phyloP scores from a whole-genome alignment of 768 basidiomycete species.

The Mycena venus region DNA sequence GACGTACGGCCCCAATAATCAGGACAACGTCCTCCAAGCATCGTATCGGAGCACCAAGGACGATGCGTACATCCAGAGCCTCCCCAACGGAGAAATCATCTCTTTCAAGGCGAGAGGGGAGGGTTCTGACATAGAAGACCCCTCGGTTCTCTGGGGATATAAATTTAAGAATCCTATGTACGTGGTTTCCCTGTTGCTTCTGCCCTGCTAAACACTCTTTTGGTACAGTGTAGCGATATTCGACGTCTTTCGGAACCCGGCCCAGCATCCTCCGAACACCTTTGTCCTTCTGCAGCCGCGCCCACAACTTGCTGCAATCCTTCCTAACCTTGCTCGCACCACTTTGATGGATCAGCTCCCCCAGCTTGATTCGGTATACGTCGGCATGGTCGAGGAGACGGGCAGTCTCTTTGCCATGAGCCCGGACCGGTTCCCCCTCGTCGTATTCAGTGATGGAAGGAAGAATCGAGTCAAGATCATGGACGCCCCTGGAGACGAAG shows the following conservation, averaged over 20 bases:
- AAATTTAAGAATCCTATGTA: conserved; percentile 79
- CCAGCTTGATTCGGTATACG: conserved; percentile 77
- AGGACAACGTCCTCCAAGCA: conserved; percentile 79
- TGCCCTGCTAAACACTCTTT: neutral
- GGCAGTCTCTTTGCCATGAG: conserved; percentile 90
- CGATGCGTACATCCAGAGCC: conserved; percentile 82
- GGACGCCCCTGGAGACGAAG: neutral
- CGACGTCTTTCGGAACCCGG: conserved; percentile 71
- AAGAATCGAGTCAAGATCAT: conserved; percentile 8
- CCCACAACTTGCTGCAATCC: conserved; percentile 78
- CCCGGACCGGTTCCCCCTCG: conserved; percentile 83
- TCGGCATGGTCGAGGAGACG: conserved; percentile 81
- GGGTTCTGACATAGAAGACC: conserved; percentile 19
- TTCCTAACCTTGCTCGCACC: conserved; percentile 64
- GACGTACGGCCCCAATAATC: conserved; percentile 92
- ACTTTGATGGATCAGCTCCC: conserved; percentile 48
- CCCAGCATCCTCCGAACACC: conserved; percentile 56
- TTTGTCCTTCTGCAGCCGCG: conserved; percentile 92
- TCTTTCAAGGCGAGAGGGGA: conserved; percentile 69
- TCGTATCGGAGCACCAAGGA: conserved; percentile 84
- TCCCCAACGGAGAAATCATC: conserved; percentile 83
- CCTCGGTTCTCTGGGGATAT: conserved; percentile 68
- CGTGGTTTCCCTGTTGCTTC: conserved; percentile 41
- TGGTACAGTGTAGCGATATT: conserved; percentile 82
- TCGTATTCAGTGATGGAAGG: conserved; percentile 69